Percentiles rank a stretch among this genome's conserved stretches.
These are phyloP conservation scores for Suhomyces coccinellae DNA, from an alignment of 1,139 yeast genomes.

Conservation along the genomic window DNA sequence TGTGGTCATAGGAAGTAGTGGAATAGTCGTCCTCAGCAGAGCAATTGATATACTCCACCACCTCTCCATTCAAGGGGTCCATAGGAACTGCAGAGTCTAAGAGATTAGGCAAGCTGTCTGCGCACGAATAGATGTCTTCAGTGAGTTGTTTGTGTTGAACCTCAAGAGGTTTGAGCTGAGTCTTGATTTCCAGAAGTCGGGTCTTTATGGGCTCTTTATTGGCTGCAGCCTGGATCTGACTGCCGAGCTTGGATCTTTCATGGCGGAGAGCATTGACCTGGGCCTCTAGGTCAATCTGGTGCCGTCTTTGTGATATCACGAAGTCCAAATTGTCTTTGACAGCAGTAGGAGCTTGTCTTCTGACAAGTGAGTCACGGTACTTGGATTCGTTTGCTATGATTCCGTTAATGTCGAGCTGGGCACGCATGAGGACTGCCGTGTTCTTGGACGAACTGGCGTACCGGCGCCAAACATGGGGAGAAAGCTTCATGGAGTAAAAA, in stretches of 20 bases:
- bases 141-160: conserved; percentile 26
- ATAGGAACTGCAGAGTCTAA: conserved; percentile 53
- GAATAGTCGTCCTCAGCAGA: conserved; percentile 26
- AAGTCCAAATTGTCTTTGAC: conserved; percentile 32
- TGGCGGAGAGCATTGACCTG: conserved; percentile 30
- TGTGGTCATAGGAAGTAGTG: conserved; percentile 51
- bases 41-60: conserved; percentile 54
- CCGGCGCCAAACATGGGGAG: conserved; percentile 8
- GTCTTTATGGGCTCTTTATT: conserved; percentile 22
- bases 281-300: conserved; percentile 23
- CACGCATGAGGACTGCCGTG: conserved; percentile 32
- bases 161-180: conserved; percentile 36
- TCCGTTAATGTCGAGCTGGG: conserved; percentile 51
- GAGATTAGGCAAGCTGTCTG: conserved; percentile 68
- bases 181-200: conserved; percentile 38
- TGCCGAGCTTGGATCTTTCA: conserved; percentile 31
- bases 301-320: conserved; percentile 28
- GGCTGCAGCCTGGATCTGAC: conserved; percentile 19
- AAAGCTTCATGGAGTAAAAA: not conserved
- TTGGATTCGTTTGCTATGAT: conserved; percentile 39
- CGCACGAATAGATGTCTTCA: conserved; percentile 32
- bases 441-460: conserved; percentile 18
- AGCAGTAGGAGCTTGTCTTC: conserved; percentile 41
- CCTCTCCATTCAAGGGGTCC: conserved; percentile 38
- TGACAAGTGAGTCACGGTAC: conserved; percentile 46